phyloP scores from a whole-genome alignment of 75 land plant species.

The Sequoiadendron giganteum region DNA sequence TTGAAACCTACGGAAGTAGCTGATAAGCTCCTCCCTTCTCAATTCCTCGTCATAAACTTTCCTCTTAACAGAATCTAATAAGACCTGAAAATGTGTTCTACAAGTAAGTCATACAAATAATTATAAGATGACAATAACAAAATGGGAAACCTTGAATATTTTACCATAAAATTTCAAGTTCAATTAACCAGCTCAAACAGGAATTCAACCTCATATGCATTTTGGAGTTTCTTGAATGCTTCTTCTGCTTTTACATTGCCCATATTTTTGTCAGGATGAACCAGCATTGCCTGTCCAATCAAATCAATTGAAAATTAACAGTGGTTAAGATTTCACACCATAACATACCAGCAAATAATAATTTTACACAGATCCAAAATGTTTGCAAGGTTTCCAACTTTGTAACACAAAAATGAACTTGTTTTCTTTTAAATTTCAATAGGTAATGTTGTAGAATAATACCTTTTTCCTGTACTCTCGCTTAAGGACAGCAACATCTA shows the following conservation, averaged over 20 bases:
- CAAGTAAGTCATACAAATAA: neutral
- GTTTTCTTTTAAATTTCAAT: neutral
- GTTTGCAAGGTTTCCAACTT: neutral
- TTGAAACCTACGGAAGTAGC: conserved; percentile 58
- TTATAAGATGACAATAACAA: neutral
- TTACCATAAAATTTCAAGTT: neutral
- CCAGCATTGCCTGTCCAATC: conserved; percentile 76
- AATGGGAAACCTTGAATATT: neutral
- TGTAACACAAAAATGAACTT: neutral
- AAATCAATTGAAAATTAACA: neutral
- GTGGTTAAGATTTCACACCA: neutral
- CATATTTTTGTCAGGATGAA: conserved; percentile 98
- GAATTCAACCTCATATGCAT: conserved; percentile 89
- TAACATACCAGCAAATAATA: neutral
- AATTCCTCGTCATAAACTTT: conserved; percentile 91
- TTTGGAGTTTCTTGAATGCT: conserved; percentile 95
- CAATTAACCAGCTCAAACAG: conserved; percentile 7
- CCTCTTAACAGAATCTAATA: conserved; percentile 83
- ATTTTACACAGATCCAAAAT: neutral
- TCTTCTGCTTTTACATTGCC: conserved; percentile 96
- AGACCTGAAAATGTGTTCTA: conserved; percentile 41
- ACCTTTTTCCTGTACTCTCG: conserved; percentile 96
- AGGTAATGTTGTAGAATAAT: neutral
- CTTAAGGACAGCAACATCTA: conserved; percentile 73
- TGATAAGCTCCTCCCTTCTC: conserved; percentile 78